Percentiles rank a stretch among this genome's conserved stretches.
These are phyloP conservation scores for Fusarium sororula DNA, from an alignment of 2,329 filamentous ascomycete genomes.

Conservation along the genomic window DNA sequence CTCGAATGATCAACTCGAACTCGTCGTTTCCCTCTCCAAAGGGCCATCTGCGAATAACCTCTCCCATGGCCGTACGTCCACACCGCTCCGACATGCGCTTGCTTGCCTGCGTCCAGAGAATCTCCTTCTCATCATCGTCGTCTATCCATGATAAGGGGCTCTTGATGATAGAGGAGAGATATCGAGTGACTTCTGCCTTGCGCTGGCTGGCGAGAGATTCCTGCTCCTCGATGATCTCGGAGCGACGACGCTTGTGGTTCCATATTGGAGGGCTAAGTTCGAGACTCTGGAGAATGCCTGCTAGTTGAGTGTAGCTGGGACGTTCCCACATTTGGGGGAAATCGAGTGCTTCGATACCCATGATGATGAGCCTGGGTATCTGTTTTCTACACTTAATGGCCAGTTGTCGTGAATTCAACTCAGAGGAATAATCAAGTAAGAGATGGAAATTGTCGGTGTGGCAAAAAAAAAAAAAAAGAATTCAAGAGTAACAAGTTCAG, in stretches of 20 bases:
- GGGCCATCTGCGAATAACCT: conserved; percentile 64
- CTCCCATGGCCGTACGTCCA: conserved; percentile 72
- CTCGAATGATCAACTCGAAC: conserved; percentile 77
- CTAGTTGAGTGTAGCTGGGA: conserved; percentile 71
- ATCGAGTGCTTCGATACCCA: conserved; percentile 58
- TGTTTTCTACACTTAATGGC: not conserved
- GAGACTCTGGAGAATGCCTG: conserved; percentile 72
- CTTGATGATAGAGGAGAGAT: conserved; percentile 74
- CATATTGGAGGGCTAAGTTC: conserved; percentile 74
- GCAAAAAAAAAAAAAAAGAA: not conserved
- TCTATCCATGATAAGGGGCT: conserved; percentile 74
- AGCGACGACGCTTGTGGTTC: conserved; percentile 59
- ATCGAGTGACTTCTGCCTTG: conserved; percentile 66
- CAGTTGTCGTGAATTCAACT: not conserved
- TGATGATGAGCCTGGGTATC: conserved; percentile 13
- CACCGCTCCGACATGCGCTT: conserved; percentile 84
- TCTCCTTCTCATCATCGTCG: conserved; percentile 71
- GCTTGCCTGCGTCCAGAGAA: conserved; percentile 81
- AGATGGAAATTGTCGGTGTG: conserved; percentile 10
- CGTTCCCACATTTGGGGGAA: conserved; percentile 85
- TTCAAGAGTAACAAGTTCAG: not conserved
- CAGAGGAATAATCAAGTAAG: not conserved
- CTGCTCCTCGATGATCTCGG: conserved; percentile 54
- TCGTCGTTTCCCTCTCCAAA: conserved; percentile 51
- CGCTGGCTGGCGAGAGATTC: conserved; percentile 53